Evolutionary conservation across 164 flowering plant species (phyloP).

Genomic region (Magnolia sinica): DNA sequence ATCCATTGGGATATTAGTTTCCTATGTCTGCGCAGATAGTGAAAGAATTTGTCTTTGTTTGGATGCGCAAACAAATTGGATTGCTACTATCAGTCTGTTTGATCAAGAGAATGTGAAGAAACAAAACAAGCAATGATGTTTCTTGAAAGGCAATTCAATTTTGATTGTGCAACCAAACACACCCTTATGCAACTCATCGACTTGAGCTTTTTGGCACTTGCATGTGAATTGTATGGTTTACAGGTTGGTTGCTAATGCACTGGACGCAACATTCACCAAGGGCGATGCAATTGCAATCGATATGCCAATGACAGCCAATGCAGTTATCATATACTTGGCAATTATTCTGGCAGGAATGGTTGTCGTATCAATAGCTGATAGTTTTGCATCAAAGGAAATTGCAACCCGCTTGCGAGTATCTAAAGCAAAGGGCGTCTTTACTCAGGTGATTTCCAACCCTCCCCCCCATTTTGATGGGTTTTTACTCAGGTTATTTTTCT

Average conservation of each 20-base stretch:
- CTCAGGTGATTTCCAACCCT: slow-evolving; percentile 51
- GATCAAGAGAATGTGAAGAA: too few species aligned
- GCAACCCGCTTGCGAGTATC: slow-evolving; percentile 77
- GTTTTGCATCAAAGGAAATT: slow-evolving; percentile 86
- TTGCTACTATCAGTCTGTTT: too few species aligned
- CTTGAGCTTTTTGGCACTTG: too few species aligned
- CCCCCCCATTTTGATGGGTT: background rate
- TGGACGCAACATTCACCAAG: slow-evolving; percentile 62
- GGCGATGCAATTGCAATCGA: slow-evolving; percentile 92
- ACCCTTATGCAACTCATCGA: too few species aligned
- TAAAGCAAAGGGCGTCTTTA: slow-evolving; percentile 87
- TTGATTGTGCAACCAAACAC: too few species aligned
- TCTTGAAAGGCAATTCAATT: too few species aligned
- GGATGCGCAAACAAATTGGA: background rate
- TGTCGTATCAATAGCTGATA: slow-evolving; percentile 95
- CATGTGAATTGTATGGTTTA: slow-evolving; percentile 12
- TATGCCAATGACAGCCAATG: slow-evolving; percentile 91
- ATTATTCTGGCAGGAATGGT: slow-evolving; percentile 73
- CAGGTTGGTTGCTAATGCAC: slow-evolving; percentile 91
- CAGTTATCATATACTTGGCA: slow-evolving; percentile 82
- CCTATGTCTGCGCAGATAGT: too few species aligned
- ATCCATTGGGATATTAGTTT: background rate
- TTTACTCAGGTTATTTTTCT: background rate
- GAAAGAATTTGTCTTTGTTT: background rate
- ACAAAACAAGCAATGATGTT: too few species aligned